Evolutionary conservation across 805 yeast species (phyloP).

Genomic region (Groenewaldozyma tartarivorans): DNA sequence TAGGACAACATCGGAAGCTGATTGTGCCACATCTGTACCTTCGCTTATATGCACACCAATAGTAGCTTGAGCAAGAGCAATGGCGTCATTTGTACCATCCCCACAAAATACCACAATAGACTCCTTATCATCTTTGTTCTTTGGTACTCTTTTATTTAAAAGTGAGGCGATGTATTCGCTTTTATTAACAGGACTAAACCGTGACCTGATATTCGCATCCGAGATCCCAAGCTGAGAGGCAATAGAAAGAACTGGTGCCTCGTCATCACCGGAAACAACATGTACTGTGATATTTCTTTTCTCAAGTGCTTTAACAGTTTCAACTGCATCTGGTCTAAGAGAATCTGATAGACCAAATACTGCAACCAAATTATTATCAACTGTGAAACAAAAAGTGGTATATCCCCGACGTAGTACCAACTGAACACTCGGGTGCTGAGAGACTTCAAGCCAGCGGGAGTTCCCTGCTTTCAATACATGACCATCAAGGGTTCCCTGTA

Average conservation of each 20-base stretch:
- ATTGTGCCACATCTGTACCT: background rate
- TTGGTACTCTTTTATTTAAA: background rate
- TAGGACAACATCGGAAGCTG: conserved; percentile 1
- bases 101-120: conserved; percentile 71
- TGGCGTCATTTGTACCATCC: conserved; percentile 89
- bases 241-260: background rate
- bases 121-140: too few relatives aligned
- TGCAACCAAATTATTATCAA: background rate
- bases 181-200: background rate
- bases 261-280: background rate
- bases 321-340: background rate
- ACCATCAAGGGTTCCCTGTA: too few relatives aligned
- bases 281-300: background rate
- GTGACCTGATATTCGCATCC: background rate
- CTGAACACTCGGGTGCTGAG: background rate
- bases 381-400: background rate
- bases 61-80: conserved; percentile 82
- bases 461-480: too few relatives aligned
- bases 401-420: background rate
- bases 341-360: background rate
- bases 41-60: conserved; percentile 45
- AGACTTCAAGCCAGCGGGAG: background rate
- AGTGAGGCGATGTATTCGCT: background rate
- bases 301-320: background rate
- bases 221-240: background rate